Conservation (phyloP, 208 protist species). For the Porcisia hertigi region DNA sequence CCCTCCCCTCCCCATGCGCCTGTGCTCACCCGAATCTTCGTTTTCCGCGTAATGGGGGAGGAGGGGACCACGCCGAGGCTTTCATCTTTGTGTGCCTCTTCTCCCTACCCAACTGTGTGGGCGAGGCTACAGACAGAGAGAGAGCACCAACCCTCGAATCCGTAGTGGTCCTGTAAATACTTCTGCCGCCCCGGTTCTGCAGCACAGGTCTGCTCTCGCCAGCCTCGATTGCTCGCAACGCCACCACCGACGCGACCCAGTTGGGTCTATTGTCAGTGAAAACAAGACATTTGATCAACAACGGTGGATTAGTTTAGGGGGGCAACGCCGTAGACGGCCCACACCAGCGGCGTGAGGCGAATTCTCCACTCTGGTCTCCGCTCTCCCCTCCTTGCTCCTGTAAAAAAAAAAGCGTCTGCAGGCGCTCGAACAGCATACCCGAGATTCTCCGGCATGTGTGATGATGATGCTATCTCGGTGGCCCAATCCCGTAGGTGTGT, state of each 20-base stretch:
- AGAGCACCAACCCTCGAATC: constrained; percentile 48
- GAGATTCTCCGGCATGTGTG: neutral
- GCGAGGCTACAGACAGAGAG: constrained; percentile 24
- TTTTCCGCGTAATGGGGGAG: neutral
- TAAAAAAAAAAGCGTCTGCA: constrained; percentile 21
- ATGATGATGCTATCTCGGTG: neutral
- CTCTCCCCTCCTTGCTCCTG: neutral
- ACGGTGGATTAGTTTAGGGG: constrained; percentile 63
- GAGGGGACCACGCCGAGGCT: too few species aligned
- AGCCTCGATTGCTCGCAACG: constrained; percentile 30
- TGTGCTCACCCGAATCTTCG: neutral
- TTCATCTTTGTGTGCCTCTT: neutral
- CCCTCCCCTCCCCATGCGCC: neutral
- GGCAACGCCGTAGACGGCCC: constrained; percentile 43
- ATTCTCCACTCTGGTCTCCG: neutral
- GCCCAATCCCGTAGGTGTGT: neutral
- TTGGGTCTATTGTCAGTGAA: constrained; percentile 32
- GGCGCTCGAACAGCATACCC: constrained; percentile 1
- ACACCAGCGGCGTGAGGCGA: constrained; percentile 33
- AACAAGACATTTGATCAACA: constrained; percentile 56
- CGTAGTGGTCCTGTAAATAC: constrained; percentile 42
- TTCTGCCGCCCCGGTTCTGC: constrained; percentile 15
- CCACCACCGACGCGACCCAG: constrained; percentile 35
- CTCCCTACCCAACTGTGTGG: neutral
- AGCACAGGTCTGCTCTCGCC: constrained; percentile 22